Evolutionary conservation across 371 early-diverging fungal genomes (phyloP).

Genomic region (Dinochytrium kinnereticum): DNA sequence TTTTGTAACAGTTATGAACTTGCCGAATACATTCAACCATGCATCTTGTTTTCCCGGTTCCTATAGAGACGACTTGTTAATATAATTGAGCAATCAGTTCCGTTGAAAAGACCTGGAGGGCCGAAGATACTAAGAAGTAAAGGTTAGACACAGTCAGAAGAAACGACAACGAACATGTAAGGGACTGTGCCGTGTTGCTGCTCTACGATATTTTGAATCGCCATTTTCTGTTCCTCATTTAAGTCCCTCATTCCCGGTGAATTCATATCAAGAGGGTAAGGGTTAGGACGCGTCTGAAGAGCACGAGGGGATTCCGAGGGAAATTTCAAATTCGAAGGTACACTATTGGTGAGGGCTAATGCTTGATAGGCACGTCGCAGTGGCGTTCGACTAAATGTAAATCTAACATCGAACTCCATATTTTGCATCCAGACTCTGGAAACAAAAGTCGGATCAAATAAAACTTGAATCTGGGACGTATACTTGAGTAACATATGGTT

Average conservation of each 20-base stretch:
- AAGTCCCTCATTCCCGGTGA: conserved; percentile 10
- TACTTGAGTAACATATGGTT: not conserved
- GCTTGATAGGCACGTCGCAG: conserved; percentile 21
- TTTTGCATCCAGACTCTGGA: conserved; percentile 7
- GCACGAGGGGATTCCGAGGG: not conserved
- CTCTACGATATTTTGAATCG: conserved; percentile 22
- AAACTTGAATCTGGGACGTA: not conserved
- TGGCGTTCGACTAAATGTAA: conserved; percentile 32
- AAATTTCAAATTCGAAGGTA: conserved; percentile 9
- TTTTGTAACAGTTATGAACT: not conserved
- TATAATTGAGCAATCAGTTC: not conserved
- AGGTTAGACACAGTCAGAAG: too few species aligned
- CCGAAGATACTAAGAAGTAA: not conserved
- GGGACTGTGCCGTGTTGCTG: not conserved
- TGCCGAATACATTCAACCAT: conserved; percentile 20
- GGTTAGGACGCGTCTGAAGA: not conserved
- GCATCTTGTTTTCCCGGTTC: conserved; percentile 36
- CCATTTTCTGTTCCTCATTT: conserved; percentile 19
- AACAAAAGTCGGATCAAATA: conserved; percentile 23
- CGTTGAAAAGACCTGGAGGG: not conserved
- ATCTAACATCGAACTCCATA: conserved; percentile 29
- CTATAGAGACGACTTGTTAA: too few species aligned
- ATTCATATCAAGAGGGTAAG: not conserved
- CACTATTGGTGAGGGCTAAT: conserved; percentile 1
- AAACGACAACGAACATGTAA: conserved; percentile 20